Base-by-base conservation (phyloP, 2,329 filamentous ascomycete genomes). In the Aspergillus sp. region DNA sequence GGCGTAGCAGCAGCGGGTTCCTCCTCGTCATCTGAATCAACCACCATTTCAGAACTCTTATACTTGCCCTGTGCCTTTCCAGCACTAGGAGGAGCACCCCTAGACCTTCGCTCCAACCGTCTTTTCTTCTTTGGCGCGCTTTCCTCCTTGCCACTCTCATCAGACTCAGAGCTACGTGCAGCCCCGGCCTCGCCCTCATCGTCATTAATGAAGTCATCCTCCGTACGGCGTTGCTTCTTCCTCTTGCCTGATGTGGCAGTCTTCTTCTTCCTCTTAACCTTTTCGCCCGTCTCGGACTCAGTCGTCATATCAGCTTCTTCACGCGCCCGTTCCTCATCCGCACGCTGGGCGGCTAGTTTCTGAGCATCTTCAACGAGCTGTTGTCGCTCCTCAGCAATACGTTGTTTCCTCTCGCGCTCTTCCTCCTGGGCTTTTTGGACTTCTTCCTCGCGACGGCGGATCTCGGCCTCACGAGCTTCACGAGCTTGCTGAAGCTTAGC, bases 381-480 rank as follows among this genome's bases (percentile, higher is more conserved):
- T 65, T 90, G 86, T 59, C 93, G 87, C 73, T 98, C 93, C 70
- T 91, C 90, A n/a, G 87, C 85, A 62, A 98, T 88, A 77, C 91
- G 90, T 60, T 89, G 86, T 66, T 91, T 88, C 55, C 87, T 83
- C 71, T 93, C 90, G 33, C 83, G 83, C 64, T 92, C 89, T 54
- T 82, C 82, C 55, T 89, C 88, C 58, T 89, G 81, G 0, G 83
- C 83, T 66, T 84, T 86, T 63, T 86, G 81, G 44, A 88, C 86
- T 70, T 88, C 87, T 62, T 92, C 92, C 71, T 96, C 92, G 6
- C 91, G 88, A 60, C 85, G 86, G 59, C 82, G 84, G 19, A 93
- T 80, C 72, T 96, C 93, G 4, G 87, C 89, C 67, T 98, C 90
- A 53, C 93, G 89, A 60, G 87, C 84, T 67, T 89, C 86, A 37